A percentile compares a stretch with the other conserved stretches of the same genome.
phyloP scores from a whole-genome alignment of 2,329 filamentous ascomycete species.

The Epichloe glyceriae region DNA sequence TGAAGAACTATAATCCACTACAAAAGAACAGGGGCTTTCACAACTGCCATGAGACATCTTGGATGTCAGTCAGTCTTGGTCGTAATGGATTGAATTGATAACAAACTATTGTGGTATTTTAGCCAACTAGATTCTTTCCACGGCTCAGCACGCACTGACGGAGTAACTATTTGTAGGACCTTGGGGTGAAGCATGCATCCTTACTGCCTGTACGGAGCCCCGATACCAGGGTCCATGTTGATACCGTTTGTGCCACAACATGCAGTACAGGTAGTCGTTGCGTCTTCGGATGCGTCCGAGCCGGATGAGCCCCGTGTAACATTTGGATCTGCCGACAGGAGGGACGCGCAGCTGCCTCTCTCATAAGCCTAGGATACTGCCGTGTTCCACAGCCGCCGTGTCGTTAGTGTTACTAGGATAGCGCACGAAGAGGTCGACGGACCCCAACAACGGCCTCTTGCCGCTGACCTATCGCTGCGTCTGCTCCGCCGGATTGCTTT shows the following conservation, averaged over 20 bases:
- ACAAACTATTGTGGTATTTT: background rate
- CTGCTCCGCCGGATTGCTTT: too few species aligned
- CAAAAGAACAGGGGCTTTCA: background rate
- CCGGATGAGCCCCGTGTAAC: background rate
- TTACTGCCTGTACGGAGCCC: too few species aligned
- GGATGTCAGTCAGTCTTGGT: conserved; percentile 1
- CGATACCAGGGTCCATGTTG: background rate
- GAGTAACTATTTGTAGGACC: too few species aligned
- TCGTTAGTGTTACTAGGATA: background rate
- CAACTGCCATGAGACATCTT: background rate
- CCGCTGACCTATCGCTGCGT: background rate
- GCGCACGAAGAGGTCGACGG: too few species aligned
- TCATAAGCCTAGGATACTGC: background rate
- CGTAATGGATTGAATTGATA: background rate
- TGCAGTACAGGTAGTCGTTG: background rate
- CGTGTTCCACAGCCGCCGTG: too few species aligned
- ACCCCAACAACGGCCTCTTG: background rate
- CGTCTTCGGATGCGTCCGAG: background rate
- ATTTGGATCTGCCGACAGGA: background rate
- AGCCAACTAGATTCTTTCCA: too few species aligned
- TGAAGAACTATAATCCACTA: background rate
- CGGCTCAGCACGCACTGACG: too few species aligned
- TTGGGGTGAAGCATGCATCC: background rate
- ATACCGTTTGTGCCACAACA: background rate
- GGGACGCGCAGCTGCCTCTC: background rate